Conservation (phyloP, 169 alveolate genomes). For the Babesia ovata region DNA sequence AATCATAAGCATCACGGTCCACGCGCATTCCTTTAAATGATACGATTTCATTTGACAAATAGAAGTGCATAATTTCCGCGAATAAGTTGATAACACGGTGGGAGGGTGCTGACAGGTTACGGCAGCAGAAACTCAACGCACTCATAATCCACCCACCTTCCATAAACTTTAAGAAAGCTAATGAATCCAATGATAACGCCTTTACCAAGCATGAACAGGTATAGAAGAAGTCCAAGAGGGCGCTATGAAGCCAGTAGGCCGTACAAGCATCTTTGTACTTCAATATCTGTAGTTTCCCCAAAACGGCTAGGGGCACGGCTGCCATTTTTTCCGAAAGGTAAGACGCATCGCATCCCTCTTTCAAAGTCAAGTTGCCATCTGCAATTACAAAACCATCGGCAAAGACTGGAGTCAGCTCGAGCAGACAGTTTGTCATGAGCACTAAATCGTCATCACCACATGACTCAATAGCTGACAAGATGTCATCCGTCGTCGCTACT, state of each 20-base stretch:
- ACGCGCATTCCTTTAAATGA: neutral
- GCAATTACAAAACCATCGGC: neutral
- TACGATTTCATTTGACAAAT: neutral
- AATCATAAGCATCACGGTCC: conserved; percentile 1
- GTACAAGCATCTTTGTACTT: neutral
- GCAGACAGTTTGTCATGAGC: conserved; percentile 12
- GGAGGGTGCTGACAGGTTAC: neutral
- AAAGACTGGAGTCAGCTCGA: conserved; percentile 4
- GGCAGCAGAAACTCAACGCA: conserved; percentile 19
- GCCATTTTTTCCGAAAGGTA: neutral
- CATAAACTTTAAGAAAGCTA: neutral
- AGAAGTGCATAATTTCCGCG: conserved; percentile 3
- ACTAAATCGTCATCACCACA: conserved; percentile 14
- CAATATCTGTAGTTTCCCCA: neutral
- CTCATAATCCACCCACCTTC: conserved; percentile 13
- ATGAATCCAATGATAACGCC: neutral
- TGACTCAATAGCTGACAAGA: neutral
- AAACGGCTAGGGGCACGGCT: neutral
- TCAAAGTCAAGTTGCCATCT: neutral
- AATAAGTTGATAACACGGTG: neutral
- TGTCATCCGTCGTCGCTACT: neutral
- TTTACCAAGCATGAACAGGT: neutral
- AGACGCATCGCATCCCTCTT: neutral
- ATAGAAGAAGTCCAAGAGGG: neutral
- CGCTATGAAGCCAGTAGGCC: conserved; percentile 22